A percentile compares a stretch with the other conserved stretches of the same genome.
phyloP scores from a whole-genome alignment of 805 yeast genomes.

The Lipomyces lipofer region DNA sequence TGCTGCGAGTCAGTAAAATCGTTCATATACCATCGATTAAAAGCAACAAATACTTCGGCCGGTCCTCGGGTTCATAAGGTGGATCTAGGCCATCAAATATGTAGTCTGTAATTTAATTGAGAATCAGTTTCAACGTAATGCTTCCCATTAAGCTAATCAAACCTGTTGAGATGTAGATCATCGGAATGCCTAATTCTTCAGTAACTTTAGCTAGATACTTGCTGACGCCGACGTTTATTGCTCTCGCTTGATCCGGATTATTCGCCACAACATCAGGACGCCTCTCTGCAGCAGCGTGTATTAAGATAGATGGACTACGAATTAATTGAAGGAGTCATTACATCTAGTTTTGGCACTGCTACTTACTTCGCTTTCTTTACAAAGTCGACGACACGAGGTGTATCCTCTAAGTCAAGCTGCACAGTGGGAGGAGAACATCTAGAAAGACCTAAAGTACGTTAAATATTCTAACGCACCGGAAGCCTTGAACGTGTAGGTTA shows the following conservation, averaged over 20 bases:
- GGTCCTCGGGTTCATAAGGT: slow-evolving; percentile 27
- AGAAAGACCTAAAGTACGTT: slow-evolving; percentile 14
- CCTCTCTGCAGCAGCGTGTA: slow-evolving; percentile 29
- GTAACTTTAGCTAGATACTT: slow-evolving; percentile 17
- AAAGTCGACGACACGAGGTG: not conserved
- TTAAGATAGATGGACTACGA: slow-evolving; percentile 23
- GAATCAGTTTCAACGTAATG: not conserved
- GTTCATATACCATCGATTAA: not conserved
- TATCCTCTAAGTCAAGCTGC: slow-evolving; percentile 15
- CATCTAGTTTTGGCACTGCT: not conserved
- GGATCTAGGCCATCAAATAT: slow-evolving; percentile 28
- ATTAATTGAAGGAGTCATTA: not conserved
- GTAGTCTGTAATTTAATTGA: slow-evolving; percentile 24
- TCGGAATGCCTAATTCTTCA: slow-evolving; percentile 15
- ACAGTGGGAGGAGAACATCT: slow-evolving; percentile 10
- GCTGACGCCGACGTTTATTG: slow-evolving; percentile 17
- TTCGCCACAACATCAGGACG: slow-evolving; percentile 19
- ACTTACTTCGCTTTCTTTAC: slow-evolving; percentile 4
- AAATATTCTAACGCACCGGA: too few species aligned
- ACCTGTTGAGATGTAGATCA: slow-evolving; percentile 28
- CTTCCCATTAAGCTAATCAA: not conserved
- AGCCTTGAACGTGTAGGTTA: not conserved
- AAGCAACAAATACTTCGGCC: slow-evolving; percentile 24
- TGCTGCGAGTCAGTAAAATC: too few species aligned
- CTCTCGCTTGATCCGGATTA: slow-evolving; percentile 10